These are phyloP conservation scores for Colletotrichum paranaense DNA, from an alignment of 2,329 filamentous ascomycete genomes.

Conservation along the genomic window DNA sequence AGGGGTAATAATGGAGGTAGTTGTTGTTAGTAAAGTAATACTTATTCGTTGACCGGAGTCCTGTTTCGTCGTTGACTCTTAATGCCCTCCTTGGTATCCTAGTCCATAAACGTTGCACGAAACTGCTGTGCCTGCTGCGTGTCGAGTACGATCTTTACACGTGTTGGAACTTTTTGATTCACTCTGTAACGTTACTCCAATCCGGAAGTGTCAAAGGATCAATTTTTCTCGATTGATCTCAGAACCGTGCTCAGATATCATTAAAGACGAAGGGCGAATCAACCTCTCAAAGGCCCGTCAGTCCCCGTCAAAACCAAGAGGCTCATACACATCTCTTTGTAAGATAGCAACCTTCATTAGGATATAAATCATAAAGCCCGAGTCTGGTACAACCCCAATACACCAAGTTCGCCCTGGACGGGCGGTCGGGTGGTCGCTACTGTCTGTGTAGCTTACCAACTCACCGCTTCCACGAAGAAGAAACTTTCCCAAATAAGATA, in stretches of 20 bases:
- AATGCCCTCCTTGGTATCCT: slow-evolving; percentile 5
- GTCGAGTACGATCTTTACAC: background rate
- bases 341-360: background rate
- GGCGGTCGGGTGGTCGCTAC: background rate
- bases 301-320: background rate
- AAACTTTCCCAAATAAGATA: background rate
- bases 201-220: background rate
- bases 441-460: background rate
- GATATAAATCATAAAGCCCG: background rate
- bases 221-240: background rate
- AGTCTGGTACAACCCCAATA: background rate
- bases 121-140: background rate
- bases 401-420: background rate
- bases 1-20: too few relatives aligned
- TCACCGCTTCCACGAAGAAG: background rate
- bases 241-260: background rate
- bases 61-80: background rate
- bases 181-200: background rate
- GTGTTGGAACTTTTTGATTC: background rate
- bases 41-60: background rate
- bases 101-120: background rate
- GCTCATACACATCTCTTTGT: background rate
- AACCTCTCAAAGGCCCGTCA: background rate
- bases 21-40: too few relatives aligned
- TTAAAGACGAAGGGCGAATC: background rate